These are phyloP conservation scores for Daldinia childiae DNA, from an alignment of 495 filamentous ascomycete species.

Conservation along the genomic window DNA sequence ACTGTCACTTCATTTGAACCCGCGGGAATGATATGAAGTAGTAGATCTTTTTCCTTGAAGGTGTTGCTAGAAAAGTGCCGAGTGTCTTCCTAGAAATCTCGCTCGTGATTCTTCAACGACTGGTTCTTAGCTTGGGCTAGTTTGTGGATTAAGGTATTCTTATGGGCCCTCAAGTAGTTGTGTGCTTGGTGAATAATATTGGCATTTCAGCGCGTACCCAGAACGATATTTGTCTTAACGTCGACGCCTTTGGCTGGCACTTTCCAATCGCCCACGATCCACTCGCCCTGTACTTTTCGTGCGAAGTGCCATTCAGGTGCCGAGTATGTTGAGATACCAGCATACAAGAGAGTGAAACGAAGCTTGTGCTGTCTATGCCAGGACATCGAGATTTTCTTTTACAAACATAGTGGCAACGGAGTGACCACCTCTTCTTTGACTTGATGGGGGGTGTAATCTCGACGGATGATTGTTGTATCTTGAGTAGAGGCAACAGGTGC, in stretches of 20 bases:
- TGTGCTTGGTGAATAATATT: neutral
- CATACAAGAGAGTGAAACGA: neutral
- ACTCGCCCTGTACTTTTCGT: neutral
- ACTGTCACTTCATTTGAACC: neutral
- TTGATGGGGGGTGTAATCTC: neutral
- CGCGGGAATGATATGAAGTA: neutral
- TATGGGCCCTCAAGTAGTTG: neutral
- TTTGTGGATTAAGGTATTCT: neutral
- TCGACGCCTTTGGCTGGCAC: neutral
- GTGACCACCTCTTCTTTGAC: neutral
- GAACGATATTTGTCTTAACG: neutral
- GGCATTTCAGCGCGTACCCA: neutral
- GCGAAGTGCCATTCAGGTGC: neutral
- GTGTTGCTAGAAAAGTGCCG: neutral
- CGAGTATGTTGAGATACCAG: neutral
- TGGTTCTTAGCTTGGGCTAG: neutral
- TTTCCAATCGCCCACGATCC: neutral
- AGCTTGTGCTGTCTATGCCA: neutral
- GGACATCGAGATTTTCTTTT: neutral
- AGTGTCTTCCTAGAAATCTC: neutral
- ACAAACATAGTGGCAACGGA: neutral
- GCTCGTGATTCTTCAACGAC: neutral
- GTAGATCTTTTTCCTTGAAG: neutral
- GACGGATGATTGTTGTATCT: neutral
- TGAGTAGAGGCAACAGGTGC: neutral